These are phyloP conservation scores for Ogataea degrootiae DNA, from an alignment of 805 yeast species.

Conservation along the genomic window DNA sequence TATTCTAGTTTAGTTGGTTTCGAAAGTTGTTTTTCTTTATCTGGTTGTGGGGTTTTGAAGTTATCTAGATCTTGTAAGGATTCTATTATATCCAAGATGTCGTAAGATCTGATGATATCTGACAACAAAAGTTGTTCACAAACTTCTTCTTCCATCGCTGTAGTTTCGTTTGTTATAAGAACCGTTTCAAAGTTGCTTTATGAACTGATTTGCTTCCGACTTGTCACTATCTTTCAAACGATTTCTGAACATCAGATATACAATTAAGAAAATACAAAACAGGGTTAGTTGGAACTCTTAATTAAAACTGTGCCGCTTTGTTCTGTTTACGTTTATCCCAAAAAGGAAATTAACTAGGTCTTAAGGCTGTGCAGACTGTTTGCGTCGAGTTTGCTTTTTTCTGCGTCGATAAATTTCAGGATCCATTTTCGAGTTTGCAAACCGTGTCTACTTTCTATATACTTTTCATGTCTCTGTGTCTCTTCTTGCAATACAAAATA, in stretches of 20 bases:
- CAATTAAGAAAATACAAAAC: background rate
- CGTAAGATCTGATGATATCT: constrained; percentile 1
- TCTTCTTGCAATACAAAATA: background rate
- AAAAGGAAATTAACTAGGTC: background rate
- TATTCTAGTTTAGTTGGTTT: background rate
- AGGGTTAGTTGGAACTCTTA: background rate
- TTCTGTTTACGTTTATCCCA: background rate
- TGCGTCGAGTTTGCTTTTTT: background rate
- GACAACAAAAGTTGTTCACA: background rate
- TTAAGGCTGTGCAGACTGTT: background rate
- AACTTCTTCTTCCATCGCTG: background rate
- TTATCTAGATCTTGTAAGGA: background rate
- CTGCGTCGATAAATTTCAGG: background rate
- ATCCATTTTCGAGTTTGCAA: background rate
- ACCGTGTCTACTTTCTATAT: background rate
- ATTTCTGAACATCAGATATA: too few species aligned
- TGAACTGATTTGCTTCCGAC: too few species aligned
- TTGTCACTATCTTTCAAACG: too few species aligned
- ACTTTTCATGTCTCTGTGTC: background rate
- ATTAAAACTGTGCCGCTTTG: background rate
- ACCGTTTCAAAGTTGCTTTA: background rate
- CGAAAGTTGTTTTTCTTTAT: background rate
- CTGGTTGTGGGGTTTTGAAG: background rate
- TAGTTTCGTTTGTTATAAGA: background rate
- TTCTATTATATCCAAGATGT: background rate